Base-by-base conservation (phyloP, 2,329 filamentous ascomycete species). In the Exophiala dermatitidis region DNA sequence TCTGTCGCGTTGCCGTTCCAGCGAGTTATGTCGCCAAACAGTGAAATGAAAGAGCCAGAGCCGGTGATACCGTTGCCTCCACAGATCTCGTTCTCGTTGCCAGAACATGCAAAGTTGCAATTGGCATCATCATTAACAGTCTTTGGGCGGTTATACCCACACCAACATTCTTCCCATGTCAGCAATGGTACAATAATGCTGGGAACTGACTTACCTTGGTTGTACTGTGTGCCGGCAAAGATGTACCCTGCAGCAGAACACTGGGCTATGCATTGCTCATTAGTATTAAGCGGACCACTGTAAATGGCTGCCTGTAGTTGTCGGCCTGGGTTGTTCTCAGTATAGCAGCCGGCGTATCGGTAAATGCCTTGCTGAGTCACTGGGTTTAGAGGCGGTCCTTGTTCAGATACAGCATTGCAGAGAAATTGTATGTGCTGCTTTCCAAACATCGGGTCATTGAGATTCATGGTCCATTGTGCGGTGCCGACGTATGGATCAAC, bases 401-500 rank as follows among this genome's bases (percentile, higher is more conserved):
- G 57, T 40, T 59, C 57, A 40, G 57, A 50, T 41, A 59, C 54
- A 29, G 57, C 57, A 51, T 59, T 57, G 54, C 57, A 59, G 45
- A 41, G 33, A 40, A 59, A 59, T 44, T 59, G 48, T n/a, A 59
- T 56, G 33, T 46, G 43, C 41, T 59, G 57, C 32, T 59, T 59
- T 8, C 71, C 72, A 50, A 72, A 74, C 4, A 54, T 66, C 3
- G 69, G 62, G 54, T 74, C 72, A 49, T 73, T 70, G 1, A 68
- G 69, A 52, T 72, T 74, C 46, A 74, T 58, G 3, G 68, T 70
- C 72, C 72, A 75, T 2, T 54, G 48, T 0, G 78, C 76, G 0
- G 65, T 68, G 2, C 75, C 75, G 3, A 67, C 68, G 56, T 77
- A 80, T 0, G 74, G 64, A n/a, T 77, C 71, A 1, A 72, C 66